phyloP scores from a whole-genome alignment of 139 green algal genomes.

The Chlamydomonas applanata region DNA sequence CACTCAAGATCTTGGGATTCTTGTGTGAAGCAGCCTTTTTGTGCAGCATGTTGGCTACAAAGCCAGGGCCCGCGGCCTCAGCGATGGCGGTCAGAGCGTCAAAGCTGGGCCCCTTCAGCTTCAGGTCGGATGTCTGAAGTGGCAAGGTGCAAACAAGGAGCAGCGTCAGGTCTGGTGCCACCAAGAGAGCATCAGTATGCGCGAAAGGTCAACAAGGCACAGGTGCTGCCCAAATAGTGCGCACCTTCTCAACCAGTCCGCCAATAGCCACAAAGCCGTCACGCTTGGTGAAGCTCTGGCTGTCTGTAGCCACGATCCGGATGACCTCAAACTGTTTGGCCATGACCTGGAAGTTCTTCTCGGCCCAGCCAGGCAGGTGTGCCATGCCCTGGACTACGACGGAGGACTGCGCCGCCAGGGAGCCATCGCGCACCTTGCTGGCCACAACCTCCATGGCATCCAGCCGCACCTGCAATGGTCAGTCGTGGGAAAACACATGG shows the following conservation, averaged over 20 bases:
- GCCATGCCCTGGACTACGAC: slow-evolving; percentile 66
- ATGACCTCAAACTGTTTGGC: slow-evolving; percentile 88
- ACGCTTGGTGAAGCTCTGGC: slow-evolving; percentile 48
- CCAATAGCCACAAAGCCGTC: slow-evolving; percentile 66
- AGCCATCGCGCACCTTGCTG: slow-evolving; percentile 36
- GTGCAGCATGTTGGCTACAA: slow-evolving; percentile 81
- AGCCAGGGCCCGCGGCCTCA: slow-evolving; percentile 84
- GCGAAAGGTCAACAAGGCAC: no score
- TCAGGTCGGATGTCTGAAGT: slow-evolving; percentile 69
- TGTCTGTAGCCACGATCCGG: slow-evolving; percentile 33
- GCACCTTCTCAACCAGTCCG: slow-evolving; percentile 74
- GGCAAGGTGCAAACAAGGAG: not conserved
- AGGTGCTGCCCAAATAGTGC: no score
- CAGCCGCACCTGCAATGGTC: slow-evolving; percentile 60
- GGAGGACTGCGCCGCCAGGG: slow-evolving; percentile 25
- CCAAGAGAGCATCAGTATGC: no score
- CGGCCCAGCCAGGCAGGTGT: slow-evolving; percentile 78
- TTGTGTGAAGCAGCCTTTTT: slow-evolving; percentile 80
- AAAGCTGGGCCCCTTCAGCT: slow-evolving; percentile 62
- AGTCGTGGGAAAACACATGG: not conserved
- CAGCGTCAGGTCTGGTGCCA: not conserved
- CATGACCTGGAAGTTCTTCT: slow-evolving; percentile 98
- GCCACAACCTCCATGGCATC: slow-evolving; percentile 70
- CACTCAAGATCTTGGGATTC: slow-evolving; percentile 93
- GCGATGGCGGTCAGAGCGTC: slow-evolving; percentile 66